Conservation (phyloP, 495 filamentous ascomycete species). For the Cryomyces minteri region DNA sequence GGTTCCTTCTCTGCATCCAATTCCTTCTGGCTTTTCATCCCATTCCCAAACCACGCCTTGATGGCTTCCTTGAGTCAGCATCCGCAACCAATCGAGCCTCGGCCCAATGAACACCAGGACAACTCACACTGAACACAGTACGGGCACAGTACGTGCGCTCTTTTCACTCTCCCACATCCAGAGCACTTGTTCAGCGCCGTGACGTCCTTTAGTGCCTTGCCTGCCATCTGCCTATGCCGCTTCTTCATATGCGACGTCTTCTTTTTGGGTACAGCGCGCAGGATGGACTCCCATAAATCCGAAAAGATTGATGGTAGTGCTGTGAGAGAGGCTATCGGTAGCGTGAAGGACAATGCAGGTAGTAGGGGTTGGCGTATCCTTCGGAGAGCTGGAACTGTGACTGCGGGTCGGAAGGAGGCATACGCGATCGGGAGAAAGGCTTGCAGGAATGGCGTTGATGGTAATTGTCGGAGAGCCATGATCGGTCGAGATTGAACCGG, state of each 20-base stretch:
- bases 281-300: conserved; percentile 79
- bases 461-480: too few species aligned
- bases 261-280: conserved; percentile 92
- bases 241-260: conserved; percentile 97
- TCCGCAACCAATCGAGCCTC: neutral
- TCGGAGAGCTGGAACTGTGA: conserved; percentile 11
- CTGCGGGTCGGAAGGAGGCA: conserved; percentile 12
- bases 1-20: too few species aligned
- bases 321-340: conserved; percentile 9
- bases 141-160: conserved; percentile 71
- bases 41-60: too few species aligned
- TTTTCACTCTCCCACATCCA: conserved; percentile 71
- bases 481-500: too few species aligned
- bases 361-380: conserved; percentile 7
- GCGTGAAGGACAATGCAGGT: conserved; percentile 2
- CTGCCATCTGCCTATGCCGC: conserved; percentile 79
- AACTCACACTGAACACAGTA: conserved; percentile 54
- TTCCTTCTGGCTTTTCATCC: too few species aligned
- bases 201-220: conserved; percentile 83
- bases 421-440: conserved; percentile 17
- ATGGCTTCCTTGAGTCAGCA: too few species aligned
- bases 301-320: conserved; percentile 35
- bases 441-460: conserved; percentile 8
- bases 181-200: conserved; percentile 72
- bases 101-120: neutral